Evolutionary conservation across 371 early-diverging fungal genomes (phyloP), one percentile per base, ranked within the genome.

Genomic region (Lichtheimia ramosa): DNA sequence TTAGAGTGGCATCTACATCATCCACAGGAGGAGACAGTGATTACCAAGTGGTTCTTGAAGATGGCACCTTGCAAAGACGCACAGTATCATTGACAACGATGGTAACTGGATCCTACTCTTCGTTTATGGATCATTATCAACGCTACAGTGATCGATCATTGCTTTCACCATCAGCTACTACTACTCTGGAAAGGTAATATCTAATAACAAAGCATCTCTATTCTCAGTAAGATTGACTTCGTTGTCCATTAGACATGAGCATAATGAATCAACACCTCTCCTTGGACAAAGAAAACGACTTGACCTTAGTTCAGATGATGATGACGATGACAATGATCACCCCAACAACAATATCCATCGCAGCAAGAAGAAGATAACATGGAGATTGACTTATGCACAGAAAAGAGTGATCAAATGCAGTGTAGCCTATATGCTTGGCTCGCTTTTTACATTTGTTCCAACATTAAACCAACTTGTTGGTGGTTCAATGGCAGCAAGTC

Each of bases 371-470:
- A 34, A 10, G 34, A 34, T 34, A 34, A 2, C 6, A 34, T 34
- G 34, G 34, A 6, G 34, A 53, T 40, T 53, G n/a, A 53, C 21
- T 20, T 53, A 53, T 18, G 40, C 40, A 5, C 53, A 53, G 10
- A 53, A 53, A 53, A 40, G 28, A 40, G 53, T 53, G 18, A 53
- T 53, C 40, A 53, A 53, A 40, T 53, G 53, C 27, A 53, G 53
- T 15, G 21, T 24, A 16, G 53, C 53, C 1, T 53, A 53, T 40
- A 40, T 53, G 53, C 16, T 83, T 23, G 88, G 74, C 0, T 84
- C 84, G 1, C 60, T 85, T 2, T 71, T 86, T 50, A 84, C 86
- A 0, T 86, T 84, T 64, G 69, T 79, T 1, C 88, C 87, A 6
- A 23, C 58, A 10, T 67, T 88, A 21, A 74, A 73, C 46, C 63